Evolutionary conservation across 176 grass and related monocot genomes (phyloP).

Genomic region (Musa troglodytarum): DNA sequence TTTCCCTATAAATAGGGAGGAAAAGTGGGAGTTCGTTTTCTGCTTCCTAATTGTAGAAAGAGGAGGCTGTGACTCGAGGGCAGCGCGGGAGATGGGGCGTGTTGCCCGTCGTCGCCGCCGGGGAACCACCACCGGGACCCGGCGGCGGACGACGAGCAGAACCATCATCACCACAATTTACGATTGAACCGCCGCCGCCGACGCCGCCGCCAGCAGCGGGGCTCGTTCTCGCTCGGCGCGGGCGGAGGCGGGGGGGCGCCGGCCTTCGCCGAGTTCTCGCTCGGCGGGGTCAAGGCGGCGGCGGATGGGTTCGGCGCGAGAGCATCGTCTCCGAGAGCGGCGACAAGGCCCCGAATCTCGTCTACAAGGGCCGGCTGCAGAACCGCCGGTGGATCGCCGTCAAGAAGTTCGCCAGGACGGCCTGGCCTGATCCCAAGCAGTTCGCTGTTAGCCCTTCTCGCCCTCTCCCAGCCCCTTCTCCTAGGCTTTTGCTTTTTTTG

Average conservation of each 20-base stretch:
- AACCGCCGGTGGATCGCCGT: slow-evolving; percentile 58
- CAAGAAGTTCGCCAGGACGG: slow-evolving; percentile 84
- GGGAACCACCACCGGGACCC: not conserved
- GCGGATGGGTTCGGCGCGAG: slow-evolving; percentile 51
- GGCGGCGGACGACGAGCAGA: not conserved
- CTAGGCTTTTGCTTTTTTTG: not conserved
- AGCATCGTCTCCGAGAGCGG: slow-evolving; percentile 97
- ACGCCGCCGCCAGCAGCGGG: not conserved
- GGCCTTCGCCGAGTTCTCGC: slow-evolving; percentile 56
- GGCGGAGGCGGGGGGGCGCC: slow-evolving; percentile 18
- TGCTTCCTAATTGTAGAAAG: not conserved
- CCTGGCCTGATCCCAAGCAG: slow-evolving; percentile 96
- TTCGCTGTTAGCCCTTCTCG: slow-evolving; percentile 54
- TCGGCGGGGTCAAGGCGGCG: slow-evolving; percentile 54
- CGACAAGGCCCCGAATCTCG: slow-evolving; percentile 84
- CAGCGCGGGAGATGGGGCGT: not conserved
- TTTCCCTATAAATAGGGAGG: no score
- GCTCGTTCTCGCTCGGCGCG: not conserved
- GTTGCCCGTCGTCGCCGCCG: not conserved
- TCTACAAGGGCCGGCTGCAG: slow-evolving; percentile 73
- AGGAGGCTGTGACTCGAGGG: not conserved
- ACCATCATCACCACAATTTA: not conserved
- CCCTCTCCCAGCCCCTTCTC: not conserved
- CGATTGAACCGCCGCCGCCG: not conserved
- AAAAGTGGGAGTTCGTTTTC: no score